These are phyloP conservation scores for Blastobotrys raffinosifermentans DNA, from an alignment of 1,139 yeast species.

Conservation along the genomic window DNA sequence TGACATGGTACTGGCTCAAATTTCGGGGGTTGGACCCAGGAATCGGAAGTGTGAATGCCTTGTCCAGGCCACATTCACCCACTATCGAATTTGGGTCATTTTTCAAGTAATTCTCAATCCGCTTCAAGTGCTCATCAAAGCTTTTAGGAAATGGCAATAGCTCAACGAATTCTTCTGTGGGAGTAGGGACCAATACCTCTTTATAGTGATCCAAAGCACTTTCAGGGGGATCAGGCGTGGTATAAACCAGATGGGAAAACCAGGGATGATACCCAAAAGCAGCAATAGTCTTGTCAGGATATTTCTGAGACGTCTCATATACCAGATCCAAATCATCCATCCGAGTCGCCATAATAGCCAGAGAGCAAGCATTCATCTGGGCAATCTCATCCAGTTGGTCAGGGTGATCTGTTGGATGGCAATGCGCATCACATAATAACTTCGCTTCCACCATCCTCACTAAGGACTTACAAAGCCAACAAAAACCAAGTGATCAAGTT, in stretches of 20 bases:
- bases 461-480: too few relatives aligned
- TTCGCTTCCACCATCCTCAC: conserved; percentile 4
- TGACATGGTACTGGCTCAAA: conserved; percentile 47
- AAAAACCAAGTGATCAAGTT: too few relatives aligned
- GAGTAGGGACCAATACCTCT: conserved; percentile 42
- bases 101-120: conserved; percentile 30
- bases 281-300: conserved; percentile 42
- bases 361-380: conserved; percentile 18
- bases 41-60: conserved; percentile 59
- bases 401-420: conserved; percentile 43
- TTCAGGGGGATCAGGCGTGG: conserved; percentile 19
- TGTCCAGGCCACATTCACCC: conserved; percentile 93
- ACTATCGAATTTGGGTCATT: conserved; percentile 35
- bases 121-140: conserved; percentile 37
- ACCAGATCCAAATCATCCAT: conserved; percentile 35
- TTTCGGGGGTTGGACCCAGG: conserved; percentile 15
- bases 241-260: conserved; percentile 63
- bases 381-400: conserved; percentile 19
- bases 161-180: conserved; percentile 38
- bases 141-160: conserved; percentile 59
- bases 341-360: conserved; percentile 37
- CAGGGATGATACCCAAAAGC: conserved; percentile 90
- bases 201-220: conserved; percentile 48
- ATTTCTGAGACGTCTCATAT: conserved; percentile 22
- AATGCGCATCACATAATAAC: conserved; percentile 58